phyloP scores from a whole-genome alignment of 2,329 filamentous ascomycete species.

The Exophiala sp. region DNA sequence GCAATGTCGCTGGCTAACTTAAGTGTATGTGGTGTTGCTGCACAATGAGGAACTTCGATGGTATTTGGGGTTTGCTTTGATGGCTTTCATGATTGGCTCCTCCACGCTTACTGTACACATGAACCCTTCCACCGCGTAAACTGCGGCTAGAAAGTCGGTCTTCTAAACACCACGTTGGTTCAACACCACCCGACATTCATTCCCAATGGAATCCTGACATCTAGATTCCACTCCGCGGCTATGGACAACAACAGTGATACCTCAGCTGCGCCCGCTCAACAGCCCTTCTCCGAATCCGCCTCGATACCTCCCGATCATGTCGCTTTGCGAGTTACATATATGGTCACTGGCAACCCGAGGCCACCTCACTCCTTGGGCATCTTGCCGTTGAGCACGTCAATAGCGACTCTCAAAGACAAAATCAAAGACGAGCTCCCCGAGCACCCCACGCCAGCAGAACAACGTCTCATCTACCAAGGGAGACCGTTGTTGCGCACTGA shows the following conservation, averaged over 20 bases:
- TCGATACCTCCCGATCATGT: constrained; percentile 19
- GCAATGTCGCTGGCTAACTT: neutral
- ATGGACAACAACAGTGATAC: neutral
- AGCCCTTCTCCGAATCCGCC: neutral
- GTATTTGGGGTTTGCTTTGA: too few species aligned
- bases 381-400: constrained; percentile 41
- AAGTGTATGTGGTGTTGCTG: constrained; percentile 1
- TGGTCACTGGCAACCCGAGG: constrained; percentile 26
- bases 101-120: neutral
- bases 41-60: constrained; percentile 12
- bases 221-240: neutral
- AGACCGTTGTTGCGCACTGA: constrained; percentile 50
- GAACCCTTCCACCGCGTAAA: neutral
- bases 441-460: constrained; percentile 43
- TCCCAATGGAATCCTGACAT: neutral
- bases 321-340: constrained; percentile 22
- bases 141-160: neutral
- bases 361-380: constrained; percentile 31
- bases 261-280: neutral
- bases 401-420: constrained; percentile 51
- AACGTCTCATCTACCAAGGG: constrained; percentile 59
- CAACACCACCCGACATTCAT: neutral
- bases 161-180: neutral
- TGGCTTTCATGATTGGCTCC: neutral
- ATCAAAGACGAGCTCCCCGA: constrained; percentile 50